Evolutionary conservation across 768 basidiomycete genomes (phyloP).

Genomic region (Mrakia frigida): DNA sequence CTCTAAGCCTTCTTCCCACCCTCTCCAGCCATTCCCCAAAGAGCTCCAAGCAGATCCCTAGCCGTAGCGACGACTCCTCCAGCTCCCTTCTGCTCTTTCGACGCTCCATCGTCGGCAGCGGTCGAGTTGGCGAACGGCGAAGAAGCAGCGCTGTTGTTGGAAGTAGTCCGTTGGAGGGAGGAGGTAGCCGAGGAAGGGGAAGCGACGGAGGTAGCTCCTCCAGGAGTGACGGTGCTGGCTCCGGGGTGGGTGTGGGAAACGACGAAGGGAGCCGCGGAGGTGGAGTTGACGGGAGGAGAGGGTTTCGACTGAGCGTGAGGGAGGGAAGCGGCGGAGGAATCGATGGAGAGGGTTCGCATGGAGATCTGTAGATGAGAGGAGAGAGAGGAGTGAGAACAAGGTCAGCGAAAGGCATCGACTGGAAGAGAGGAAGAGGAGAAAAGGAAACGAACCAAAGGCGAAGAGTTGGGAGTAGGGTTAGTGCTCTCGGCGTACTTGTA

Average conservation of each 20-base stretch:
- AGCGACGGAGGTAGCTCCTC: neutral
- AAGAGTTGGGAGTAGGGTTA: slow-evolving; percentile 32
- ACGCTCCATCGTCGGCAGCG: slow-evolving; percentile 32
- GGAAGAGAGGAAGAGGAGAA: neutral
- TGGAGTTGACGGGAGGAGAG: neutral
- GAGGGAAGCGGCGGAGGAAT: slow-evolving; percentile 29
- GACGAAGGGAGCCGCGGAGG: neutral
- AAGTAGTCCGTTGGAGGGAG: slow-evolving; percentile 6
- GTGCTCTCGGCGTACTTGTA: slow-evolving; percentile 25
- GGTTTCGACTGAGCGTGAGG: slow-evolving; percentile 22
- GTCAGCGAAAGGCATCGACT: neutral
- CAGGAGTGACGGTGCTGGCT: neutral
- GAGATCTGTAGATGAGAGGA: slow-evolving; percentile 5
- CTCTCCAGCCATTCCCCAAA: slow-evolving; percentile 48
- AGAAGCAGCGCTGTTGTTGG: neutral
- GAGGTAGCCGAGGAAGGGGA: slow-evolving; percentile 2
- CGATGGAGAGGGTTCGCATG: slow-evolving; percentile 26
- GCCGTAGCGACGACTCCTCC: slow-evolving; percentile 64
- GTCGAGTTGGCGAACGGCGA: neutral
- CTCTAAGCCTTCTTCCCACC: neutral
- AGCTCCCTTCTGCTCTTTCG: slow-evolving; percentile 34
- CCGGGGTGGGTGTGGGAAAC: neutral
- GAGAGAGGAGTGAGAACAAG: neutral
- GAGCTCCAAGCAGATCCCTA: slow-evolving; percentile 64
- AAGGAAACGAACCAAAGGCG: slow-evolving; percentile 24